Evolutionary conservation across 441 rosid genomes (phyloP).

Genomic region (Dalechampia spathulata): DNA sequence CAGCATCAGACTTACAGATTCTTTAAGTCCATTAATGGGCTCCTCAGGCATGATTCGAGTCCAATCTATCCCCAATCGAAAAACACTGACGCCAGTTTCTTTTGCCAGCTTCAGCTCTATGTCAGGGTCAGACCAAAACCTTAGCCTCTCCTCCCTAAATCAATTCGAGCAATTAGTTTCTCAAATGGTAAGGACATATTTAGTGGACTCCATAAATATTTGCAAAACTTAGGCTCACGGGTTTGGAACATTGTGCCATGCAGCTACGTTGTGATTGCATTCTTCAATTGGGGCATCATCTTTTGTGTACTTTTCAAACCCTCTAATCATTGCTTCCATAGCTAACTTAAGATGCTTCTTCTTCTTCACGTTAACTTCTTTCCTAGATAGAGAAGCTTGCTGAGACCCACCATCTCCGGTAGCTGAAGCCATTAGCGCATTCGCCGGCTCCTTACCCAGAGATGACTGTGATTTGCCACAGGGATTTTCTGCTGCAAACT

Average conservation of each 20-base stretch:
- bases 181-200: conserved; percentile 11
- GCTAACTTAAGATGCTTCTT: conserved; percentile 55
- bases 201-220: neutral
- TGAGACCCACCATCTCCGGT: conserved; percentile 54
- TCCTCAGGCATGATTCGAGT: conserved; percentile 76
- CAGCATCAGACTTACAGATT: conserved; percentile 48
- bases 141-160: conserved; percentile 82
- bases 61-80: conserved; percentile 97
- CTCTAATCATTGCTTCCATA: conserved; percentile 92
- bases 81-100: conserved; percentile 72
- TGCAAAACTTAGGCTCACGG: conserved; percentile 51
- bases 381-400: conserved; percentile 20
- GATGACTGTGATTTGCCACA: conserved; percentile 29
- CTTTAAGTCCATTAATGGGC: conserved; percentile 63
- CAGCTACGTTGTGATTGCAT: conserved; percentile 72
- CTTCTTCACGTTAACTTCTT: conserved; percentile 22
- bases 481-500: conserved; percentile 68
- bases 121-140: conserved; percentile 98
- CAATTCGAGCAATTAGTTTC: conserved; percentile 20
- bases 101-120: conserved; percentile 79
- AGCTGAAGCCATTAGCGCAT: conserved; percentile 41
- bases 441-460: conserved; percentile 30
- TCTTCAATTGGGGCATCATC: conserved; percentile 30
- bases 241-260: conserved; percentile 87
- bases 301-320: conserved; percentile 45